Base-by-base conservation (phyloP, 495 filamentous ascomycete genomes). In the Neurospora sp. region DNA sequence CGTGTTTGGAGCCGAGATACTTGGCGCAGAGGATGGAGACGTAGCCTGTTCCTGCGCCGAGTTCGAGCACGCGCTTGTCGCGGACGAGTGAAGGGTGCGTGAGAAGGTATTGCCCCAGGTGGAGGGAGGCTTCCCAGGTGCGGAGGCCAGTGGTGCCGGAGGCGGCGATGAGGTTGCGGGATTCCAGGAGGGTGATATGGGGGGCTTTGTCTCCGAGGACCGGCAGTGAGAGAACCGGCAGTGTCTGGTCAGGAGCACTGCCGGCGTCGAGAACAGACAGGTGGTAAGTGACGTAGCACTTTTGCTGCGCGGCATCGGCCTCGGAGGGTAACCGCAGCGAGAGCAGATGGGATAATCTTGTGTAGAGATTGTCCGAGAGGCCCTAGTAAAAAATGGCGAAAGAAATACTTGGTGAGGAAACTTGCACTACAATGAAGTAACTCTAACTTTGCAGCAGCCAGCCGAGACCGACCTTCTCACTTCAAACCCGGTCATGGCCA, bases 121-220 rank as follows among this genome's bases (percentile, higher is more conserved):
- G 91, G n/a, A 98, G 81, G 0, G 93, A 89, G 4, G 95, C 95
- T 82, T 97, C 95, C 95, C 95, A 98, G 6, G 95, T 98, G 12
- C 95, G 89, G 38, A 93, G 84, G 0, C 95, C 95, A 0, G 95
- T 98, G 3, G 92, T 97, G 4, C 92, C 93, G 7, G 85, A 82
- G 1, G 89, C 88, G 9, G 92, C 89, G 53, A 98, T 88, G 1
- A 97, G 79, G 38, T 86, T 86, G 4, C 91, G 89, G 12, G 91
- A 90, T 82, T 98, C 95, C 4, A 91, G 82, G 0, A 93, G 77
- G 10, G 84, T 91, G 72, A 91, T 82, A 6, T 80, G 73, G 39
- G 74, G 69, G 4, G 74, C 73, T 7, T 65, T 10, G 20, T 69
- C 74, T 39, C 20, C 20, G 1, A 42, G 45, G 3, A 39, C 10